Evolutionary conservation across 805 yeast species (phyloP).

Genomic region (Monosporozyma solicola): DNA sequence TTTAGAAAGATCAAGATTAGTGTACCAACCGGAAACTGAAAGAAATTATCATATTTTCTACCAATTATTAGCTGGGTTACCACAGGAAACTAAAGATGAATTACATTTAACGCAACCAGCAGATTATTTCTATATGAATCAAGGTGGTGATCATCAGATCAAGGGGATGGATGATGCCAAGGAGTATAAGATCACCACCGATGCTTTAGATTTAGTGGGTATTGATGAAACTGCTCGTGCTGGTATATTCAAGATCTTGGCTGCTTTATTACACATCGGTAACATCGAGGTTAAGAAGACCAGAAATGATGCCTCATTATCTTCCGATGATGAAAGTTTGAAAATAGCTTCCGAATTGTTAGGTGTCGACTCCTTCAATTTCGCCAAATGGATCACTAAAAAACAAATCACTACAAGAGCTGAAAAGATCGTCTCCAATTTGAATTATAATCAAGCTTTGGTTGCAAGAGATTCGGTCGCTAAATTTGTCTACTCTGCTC

Average conservation of each 20-base stretch:
- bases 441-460: conserved; percentile 72
- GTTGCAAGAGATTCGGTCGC: conserved; percentile 97
- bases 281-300: conserved; percentile 81
- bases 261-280: conserved; percentile 88
- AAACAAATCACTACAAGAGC: conserved; percentile 88
- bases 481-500: conserved; percentile 81
- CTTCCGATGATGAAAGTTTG: conserved; percentile 80
- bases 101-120: conserved; percentile 56
- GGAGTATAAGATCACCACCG: conserved; percentile 68
- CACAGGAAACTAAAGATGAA: conserved; percentile 40
- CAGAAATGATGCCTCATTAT: conserved; percentile 69
- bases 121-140: conserved; percentile 75
- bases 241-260: conserved; percentile 66
- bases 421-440: conserved; percentile 79
- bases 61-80: conserved; percentile 72
- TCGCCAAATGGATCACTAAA: conserved; percentile 88
- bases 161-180: conserved; percentile 72
- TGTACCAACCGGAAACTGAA: conserved; percentile 84
- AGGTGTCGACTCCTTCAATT: conserved; percentile 62
- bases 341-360: conserved; percentile 75
- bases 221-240: conserved; percentile 49
- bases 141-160: conserved; percentile 69
- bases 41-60: conserved; percentile 94
- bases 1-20: conserved; percentile 88
- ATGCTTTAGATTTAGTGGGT: conserved; percentile 75